Percentiles rank a stretch among this genome's conserved stretches.
Conservation (phyloP, 2,329 filamentous ascomycete species). For the Phialocephala sp. region DNA sequence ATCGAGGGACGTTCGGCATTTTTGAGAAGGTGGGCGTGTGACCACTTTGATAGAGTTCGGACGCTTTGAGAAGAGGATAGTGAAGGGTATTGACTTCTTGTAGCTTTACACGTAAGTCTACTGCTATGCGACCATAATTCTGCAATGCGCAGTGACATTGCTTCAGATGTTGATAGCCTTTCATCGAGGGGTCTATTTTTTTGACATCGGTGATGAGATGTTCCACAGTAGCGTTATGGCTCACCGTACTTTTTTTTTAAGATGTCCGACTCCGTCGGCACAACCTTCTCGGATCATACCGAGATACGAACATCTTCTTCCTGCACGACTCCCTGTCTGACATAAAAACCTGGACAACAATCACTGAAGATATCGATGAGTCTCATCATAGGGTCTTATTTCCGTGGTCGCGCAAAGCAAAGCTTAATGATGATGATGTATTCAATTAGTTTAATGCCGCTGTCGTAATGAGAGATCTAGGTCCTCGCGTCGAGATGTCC, state of each 20-base stretch:
- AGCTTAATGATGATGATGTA: neutral
- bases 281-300: neutral
- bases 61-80: constrained; percentile 3
- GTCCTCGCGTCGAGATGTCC: neutral
- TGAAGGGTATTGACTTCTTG: constrained; percentile 11
- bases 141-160: constrained; percentile 40
- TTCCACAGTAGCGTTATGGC: neutral
- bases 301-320: neutral
- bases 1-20: constrained; percentile 24
- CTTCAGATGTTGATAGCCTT: constrained; percentile 27
- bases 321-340: neutral
- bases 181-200: neutral
- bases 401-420: neutral
- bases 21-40: constrained; percentile 13
- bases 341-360: neutral
- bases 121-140: constrained; percentile 31
- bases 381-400: neutral
- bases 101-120: constrained; percentile 14
- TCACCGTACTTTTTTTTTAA: constrained; percentile 9
- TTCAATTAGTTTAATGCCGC: no score
- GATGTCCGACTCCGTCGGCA: neutral
- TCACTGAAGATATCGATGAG: neutral
- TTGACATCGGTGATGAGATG: constrained; percentile 15
- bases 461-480: neutral
- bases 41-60: constrained; percentile 17